Percentiles rank a stretch among this genome's conserved stretches.
phyloP scores from a whole-genome alignment of 2,329 filamentous ascomycete species.

The Leptographium procerum region DNA sequence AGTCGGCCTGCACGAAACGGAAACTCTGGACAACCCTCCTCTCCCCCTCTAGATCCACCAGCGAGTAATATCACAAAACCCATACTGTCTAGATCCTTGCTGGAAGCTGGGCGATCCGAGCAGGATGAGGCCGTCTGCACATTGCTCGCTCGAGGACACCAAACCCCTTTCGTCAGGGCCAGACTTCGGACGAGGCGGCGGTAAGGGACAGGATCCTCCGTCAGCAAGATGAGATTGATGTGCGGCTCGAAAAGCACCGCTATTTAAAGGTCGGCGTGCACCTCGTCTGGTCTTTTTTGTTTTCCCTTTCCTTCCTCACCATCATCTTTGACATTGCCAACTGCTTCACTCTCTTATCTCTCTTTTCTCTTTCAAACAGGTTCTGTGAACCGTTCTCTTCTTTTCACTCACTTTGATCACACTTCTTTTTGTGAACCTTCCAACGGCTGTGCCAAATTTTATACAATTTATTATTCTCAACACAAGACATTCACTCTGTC shows the following conservation, averaged over 20 bases:
- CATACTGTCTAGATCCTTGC: background rate
- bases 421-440: background rate
- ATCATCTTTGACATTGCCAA: background rate
- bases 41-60: background rate
- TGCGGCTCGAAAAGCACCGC: too few species aligned
- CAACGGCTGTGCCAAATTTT: background rate
- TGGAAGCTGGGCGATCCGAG: background rate
- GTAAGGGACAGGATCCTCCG: background rate
- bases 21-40: too few species aligned
- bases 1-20: too few species aligned
- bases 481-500: too few species aligned
- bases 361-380: conserved; percentile 2
- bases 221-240: background rate
- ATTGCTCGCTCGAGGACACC: background rate
- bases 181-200: background rate
- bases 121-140: background rate
- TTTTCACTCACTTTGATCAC: conserved; percentile 2
- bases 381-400: conserved; percentile 13
- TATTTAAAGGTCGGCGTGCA: too few species aligned
- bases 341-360: conserved; percentile 2
- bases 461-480: background rate
- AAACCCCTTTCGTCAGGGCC: too few species aligned
- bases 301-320: background rate
- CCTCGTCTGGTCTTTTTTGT: background rate
- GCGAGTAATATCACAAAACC: background rate